Evolutionary conservation across 345 rosid genomes (phyloP).

Genomic region (Boechera retrofracta): DNA sequence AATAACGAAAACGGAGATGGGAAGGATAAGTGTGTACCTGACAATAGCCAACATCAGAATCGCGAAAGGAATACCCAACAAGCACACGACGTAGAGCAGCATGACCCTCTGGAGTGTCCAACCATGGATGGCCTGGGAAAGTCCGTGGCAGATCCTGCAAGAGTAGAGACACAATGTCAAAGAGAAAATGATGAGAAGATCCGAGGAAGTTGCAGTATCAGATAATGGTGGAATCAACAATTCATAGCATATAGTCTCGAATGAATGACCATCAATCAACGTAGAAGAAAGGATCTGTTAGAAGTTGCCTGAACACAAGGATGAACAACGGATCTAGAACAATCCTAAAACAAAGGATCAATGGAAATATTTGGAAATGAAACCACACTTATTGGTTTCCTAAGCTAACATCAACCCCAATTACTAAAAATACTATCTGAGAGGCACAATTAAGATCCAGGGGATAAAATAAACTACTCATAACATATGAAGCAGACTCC

Average conservation of each 20-base stretch:
- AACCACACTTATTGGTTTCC: neutral
- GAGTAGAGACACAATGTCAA: slow-evolving; percentile 20
- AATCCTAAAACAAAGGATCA: slow-evolving; percentile 13
- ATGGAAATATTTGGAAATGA: neutral
- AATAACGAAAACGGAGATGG: neutral
- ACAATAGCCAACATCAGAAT: slow-evolving; percentile 99
- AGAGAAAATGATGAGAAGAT: neutral
- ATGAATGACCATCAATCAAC: slow-evolving; percentile 3
- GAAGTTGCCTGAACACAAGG: neutral
- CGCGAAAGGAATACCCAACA: slow-evolving; percentile 95
- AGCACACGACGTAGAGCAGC: slow-evolving; percentile 92
- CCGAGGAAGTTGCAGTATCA: neutral
- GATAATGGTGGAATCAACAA: neutral
- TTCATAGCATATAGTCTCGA: neutral
- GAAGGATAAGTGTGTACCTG: slow-evolving; percentile 61
- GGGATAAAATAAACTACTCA: slow-evolving; percentile 12
- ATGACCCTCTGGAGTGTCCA: slow-evolving; percentile 98
- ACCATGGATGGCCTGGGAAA: slow-evolving; percentile 99
- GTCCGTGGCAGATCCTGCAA: slow-evolving; percentile 95
- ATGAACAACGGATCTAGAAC: slow-evolving; percentile 17
- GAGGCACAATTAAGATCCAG: slow-evolving; percentile 6
- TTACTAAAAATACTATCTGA: slow-evolving; percentile 1
- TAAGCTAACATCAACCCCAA: neutral
- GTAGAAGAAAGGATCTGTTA: neutral
- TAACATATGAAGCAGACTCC: slow-evolving; percentile 19